Evolutionary conservation across 2,329 filamentous ascomycete species (phyloP), one percentile per base, ranked within the genome.

Genomic region (Acrocalymma vagum): DNA sequence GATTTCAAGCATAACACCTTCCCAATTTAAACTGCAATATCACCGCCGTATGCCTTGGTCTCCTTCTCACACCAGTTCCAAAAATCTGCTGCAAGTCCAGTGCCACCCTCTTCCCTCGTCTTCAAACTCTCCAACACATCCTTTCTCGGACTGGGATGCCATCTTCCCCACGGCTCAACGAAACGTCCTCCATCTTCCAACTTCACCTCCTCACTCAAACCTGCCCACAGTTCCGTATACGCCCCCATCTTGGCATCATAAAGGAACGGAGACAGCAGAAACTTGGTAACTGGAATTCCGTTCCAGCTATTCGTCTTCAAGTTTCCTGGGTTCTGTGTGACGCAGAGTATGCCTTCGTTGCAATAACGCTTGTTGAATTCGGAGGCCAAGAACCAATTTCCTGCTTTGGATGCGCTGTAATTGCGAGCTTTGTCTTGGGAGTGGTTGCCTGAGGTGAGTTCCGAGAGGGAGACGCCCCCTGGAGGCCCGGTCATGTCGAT

Each of bases 151-250:
- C 11, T 33, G 20, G 35, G 40, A 29, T 48, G 45, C 30, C 29
- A 41, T 14, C 69, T 52, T 17, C 76, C 77, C 77, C 77, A 80
- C 2, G 77, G 77, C 36, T 75, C 61, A 24, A 78, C 47, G 39
- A 67, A 69, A 9, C 44, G 56, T 3, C 70, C 71, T 29, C 70
- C 69, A 31, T 46, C 36, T 17, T 42, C 17, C 16, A 15, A 32
- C 11, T 13, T 32, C 29, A 50, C 29, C 11, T 53, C 42, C 18
- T 14, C 13, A 20, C 32, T 32, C 13, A 48, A 21, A 5, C 49
- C 46, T 2, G 42, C 34, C 29, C 36, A 54, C 5, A 54, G 32
- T 34, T 48, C 31, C 6, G 47, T 48, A 33, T 51, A 48, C 14
- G 50, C 47, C 2, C 47, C 50, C n/a, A 37, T 29, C 21, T 29